Percentiles rank a stretch among this genome's conserved stretches.
Conservation (phyloP, 2,329 filamentous ascomycete genomes). For the Paracorniculantispora psalliotae region DNA sequence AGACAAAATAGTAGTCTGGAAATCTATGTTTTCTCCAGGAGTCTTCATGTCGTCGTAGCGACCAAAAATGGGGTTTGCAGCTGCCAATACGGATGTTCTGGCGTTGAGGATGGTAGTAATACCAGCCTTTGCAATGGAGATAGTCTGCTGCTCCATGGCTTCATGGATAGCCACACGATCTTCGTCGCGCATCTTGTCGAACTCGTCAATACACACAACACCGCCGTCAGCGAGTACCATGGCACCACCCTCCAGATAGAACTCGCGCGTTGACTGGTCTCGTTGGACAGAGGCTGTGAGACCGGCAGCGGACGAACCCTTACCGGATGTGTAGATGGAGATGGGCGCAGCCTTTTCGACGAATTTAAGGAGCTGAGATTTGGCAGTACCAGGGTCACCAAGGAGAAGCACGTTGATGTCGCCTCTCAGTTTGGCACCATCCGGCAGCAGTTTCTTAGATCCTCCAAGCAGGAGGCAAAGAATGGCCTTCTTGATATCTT, state of each 20-base stretch:
- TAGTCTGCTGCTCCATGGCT: slow-evolving; percentile 99
- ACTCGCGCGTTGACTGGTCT: slow-evolving; percentile 86
- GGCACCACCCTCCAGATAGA: slow-evolving; percentile 95
- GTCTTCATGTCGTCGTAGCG: slow-evolving; percentile 98
- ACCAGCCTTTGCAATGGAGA: slow-evolving; percentile 96
- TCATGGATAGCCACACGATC: slow-evolving; percentile 97
- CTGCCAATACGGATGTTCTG: slow-evolving; percentile 87
- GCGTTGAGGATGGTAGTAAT: slow-evolving; percentile 98
- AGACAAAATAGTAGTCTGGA: slow-evolving; percentile 95
- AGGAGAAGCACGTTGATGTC: slow-evolving; percentile 97
- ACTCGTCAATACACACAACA: slow-evolving; percentile 98
- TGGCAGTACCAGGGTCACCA: slow-evolving; percentile 95
- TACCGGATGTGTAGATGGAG: slow-evolving; percentile 97
- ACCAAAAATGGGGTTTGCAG: slow-evolving; percentile 95
- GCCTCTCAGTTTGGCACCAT: slow-evolving; percentile 95
- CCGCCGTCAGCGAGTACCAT: slow-evolving; percentile 98
- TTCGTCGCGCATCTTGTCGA: slow-evolving; percentile 99
- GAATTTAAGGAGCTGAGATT: slow-evolving; percentile 95
- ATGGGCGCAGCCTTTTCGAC: slow-evolving; percentile 95
- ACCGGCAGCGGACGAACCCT: slow-evolving; percentile 96
- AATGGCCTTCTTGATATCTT: slow-evolving; percentile 96
- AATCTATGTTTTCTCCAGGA: slow-evolving; percentile 97
- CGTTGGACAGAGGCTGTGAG: slow-evolving; percentile 94
- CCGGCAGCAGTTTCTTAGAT: slow-evolving; percentile 94
- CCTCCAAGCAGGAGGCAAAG: slow-evolving; percentile 89